phyloP scores from a whole-genome alignment of 106 monocot genomes.

The Acorus calamus region DNA sequence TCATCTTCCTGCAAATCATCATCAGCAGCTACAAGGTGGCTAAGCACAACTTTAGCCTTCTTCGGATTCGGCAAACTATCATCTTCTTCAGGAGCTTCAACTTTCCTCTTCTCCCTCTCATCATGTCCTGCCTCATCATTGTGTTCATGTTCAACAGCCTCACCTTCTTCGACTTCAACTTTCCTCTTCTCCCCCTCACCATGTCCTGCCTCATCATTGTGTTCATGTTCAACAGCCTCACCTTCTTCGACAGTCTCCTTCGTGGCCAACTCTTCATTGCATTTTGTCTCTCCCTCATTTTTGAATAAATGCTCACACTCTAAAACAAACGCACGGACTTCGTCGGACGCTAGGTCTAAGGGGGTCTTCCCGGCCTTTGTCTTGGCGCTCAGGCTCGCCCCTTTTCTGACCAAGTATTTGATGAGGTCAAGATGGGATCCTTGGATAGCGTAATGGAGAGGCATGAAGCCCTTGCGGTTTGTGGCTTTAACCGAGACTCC shows the following conservation, averaged over 20 bases:
- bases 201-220: background rate
- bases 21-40: slow-evolving; percentile 27
- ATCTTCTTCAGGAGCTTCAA: background rate
- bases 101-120: slow-evolving; percentile 22
- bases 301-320: slow-evolving; percentile 29
- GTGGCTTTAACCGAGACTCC: slow-evolving; percentile 67
- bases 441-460: slow-evolving; percentile 76
- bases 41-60: slow-evolving; percentile 28
- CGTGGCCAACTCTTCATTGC: slow-evolving; percentile 2
- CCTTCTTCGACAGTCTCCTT: slow-evolving; percentile 6
- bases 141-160: no score
- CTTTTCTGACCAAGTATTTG: slow-evolving; percentile 72
- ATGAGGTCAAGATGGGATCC: slow-evolving; percentile 60
- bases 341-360: slow-evolving; percentile 47
- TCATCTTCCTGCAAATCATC: slow-evolving; percentile 21
- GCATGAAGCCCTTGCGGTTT: slow-evolving; percentile 78
- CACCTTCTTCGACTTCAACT: slow-evolving; percentile 1
- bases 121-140: no score
- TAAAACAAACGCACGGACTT: slow-evolving; percentile 32
- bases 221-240: background rate
- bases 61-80: slow-evolving; percentile 18
- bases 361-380: slow-evolving; percentile 69
- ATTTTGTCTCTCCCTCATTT: slow-evolving; percentile 8
- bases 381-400: slow-evolving; percentile 52
- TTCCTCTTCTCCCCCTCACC: background rate